These are phyloP conservation scores for Effrenium voratum DNA, from an alignment of 73 alveolate genomes.

Conservation along the genomic window DNA sequence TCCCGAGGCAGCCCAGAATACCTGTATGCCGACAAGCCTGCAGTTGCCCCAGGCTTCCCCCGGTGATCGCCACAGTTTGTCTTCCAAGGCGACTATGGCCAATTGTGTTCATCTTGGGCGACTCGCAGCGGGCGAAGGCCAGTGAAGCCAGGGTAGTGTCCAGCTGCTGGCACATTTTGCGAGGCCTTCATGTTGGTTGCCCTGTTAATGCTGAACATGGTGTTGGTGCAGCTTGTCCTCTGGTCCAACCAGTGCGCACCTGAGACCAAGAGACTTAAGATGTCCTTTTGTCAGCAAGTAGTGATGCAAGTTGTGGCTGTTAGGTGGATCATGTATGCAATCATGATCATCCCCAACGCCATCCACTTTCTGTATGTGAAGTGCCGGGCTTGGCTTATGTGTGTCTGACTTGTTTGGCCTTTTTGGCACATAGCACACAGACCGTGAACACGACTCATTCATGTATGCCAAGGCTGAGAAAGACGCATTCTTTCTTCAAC, in stretches of 20 bases:
- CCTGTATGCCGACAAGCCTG: constrained; percentile 92
- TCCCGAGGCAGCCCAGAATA: constrained; percentile 72
- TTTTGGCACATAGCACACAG: neutral
- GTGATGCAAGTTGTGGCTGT: neutral
- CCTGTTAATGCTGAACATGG: constrained; percentile 63
- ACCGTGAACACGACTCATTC: neutral
- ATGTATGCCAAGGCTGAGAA: constrained; percentile 36
- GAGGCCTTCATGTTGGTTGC: constrained; percentile 85
- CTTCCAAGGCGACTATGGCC: constrained; percentile 67
- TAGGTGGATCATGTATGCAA: constrained; percentile 80
- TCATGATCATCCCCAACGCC: constrained; percentile 91
- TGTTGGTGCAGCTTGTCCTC: constrained; percentile 81
- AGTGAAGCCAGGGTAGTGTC: too few species aligned
- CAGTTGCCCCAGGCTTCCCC: neutral
- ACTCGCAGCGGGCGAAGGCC: constrained; percentile 86
- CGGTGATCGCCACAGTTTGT: neutral
- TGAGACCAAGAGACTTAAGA: neutral
- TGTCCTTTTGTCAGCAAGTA: neutral
- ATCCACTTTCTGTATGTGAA: constrained; percentile 80
- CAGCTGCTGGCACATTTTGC: too few species aligned
- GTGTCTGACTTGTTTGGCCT: neutral
- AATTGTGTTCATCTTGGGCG: constrained; percentile 81
- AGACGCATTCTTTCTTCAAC: constrained; percentile 76
- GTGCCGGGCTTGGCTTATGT: neutral
- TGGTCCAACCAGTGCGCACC: constrained; percentile 90